Evolutionary conservation across 495 filamentous ascomycete genomes (phyloP).

Genomic region (Rusavskia elegans): DNA sequence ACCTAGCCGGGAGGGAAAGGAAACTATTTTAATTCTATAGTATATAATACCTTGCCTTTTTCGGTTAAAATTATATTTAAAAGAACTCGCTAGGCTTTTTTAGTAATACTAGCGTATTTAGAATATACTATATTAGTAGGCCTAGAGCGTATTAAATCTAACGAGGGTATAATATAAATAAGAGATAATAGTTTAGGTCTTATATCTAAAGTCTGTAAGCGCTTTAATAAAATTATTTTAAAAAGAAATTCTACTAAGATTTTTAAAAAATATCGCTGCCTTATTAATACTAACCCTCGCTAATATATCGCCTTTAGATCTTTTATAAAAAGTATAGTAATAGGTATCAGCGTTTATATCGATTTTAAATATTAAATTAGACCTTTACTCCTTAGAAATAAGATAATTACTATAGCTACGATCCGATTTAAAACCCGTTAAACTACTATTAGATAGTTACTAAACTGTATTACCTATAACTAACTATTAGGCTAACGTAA

Average conservation of each 20-base stretch:
- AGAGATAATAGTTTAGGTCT: background rate
- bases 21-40: no score
- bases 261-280: background rate
- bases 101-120: background rate
- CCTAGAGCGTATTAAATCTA: background rate
- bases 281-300: background rate
- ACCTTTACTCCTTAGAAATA: constrained; percentile 2
- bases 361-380: background rate
- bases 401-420: background rate
- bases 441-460: background rate
- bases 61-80: background rate
- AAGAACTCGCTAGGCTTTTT: background rate
- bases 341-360: background rate
- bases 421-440: background rate
- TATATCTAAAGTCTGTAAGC: background rate
- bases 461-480: background rate
- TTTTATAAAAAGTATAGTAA: background rate
- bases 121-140: background rate
- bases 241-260: background rate
- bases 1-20: no score
- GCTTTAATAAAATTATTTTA: background rate
- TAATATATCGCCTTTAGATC: background rate
- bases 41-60: background rate
- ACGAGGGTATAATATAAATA: background rate
- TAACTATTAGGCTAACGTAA: background rate